A percentile compares a stretch with the other conserved stretches of the same genome.
Evolutionary conservation across 2,329 filamentous ascomycete genomes (phyloP).

Genomic region (Stagonosporopsis tanaceti): DNA sequence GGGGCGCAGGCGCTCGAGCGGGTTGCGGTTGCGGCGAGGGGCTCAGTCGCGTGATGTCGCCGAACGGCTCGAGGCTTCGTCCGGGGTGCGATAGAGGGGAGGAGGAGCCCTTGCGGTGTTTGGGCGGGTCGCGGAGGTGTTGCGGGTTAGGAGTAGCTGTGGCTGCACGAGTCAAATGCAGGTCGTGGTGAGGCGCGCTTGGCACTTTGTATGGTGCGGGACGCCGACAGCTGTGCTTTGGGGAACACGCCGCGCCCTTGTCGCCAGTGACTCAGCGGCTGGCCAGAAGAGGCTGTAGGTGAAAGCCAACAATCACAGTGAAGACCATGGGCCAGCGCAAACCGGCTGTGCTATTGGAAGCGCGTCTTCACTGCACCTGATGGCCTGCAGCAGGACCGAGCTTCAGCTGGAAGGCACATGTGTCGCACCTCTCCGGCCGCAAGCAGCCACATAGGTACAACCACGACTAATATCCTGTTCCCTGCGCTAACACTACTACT

Average conservation of each 20-base stretch:
- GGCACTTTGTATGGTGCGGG: conserved; percentile 19
- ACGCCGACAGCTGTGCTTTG: neutral
- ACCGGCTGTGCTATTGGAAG: neutral
- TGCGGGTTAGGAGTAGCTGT: conserved; percentile 35
- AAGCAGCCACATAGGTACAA: conserved; percentile 9
- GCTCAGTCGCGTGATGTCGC: conserved; percentile 34
- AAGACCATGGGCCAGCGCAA: neutral
- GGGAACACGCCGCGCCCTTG: neutral
- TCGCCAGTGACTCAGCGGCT: neutral
- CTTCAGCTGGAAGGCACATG: conserved; percentile 1
- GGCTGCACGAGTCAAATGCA: conserved; percentile 26
- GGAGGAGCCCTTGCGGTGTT: conserved; percentile 37
- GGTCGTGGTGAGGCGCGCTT: conserved; percentile 29
- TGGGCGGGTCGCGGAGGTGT: conserved; percentile 43
- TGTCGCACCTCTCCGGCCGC: conserved; percentile 10
- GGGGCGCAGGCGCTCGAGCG: conserved; percentile 29
- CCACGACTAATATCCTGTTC: neutral
- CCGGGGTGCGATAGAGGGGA: conserved; percentile 33
- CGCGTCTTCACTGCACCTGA: conserved; percentile 5
- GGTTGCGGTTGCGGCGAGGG: conserved; percentile 16
- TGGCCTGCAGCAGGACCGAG: conserved; percentile 11
- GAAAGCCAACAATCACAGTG: neutral
- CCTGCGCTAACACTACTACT: neutral
- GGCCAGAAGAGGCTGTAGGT: neutral
- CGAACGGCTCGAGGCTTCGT: conserved; percentile 34